Percentiles rank a stretch among this genome's conserved stretches.
Evolutionary conservation across 306 rosid genomes (phyloP).

Genomic region (Argentina anserina): DNA sequence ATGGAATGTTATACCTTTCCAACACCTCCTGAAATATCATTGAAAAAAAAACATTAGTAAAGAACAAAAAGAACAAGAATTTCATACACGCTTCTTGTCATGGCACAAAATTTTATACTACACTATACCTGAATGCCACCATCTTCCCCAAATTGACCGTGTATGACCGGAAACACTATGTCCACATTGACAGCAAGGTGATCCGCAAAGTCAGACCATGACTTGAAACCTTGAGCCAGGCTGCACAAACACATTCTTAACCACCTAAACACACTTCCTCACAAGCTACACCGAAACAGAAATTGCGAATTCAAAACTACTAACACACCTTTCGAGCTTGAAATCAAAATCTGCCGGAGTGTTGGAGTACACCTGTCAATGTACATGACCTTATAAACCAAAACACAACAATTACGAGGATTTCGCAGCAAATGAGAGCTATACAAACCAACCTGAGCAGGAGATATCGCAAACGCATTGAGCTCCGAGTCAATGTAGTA

Average conservation of each 20-base stretch:
- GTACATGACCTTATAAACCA: not conserved
- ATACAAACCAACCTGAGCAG: conserved; percentile 68
- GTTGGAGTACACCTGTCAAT: conserved; percentile 75
- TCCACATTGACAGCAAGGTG: conserved; percentile 81
- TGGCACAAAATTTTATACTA: conserved; percentile 9
- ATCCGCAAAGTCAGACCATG: conserved; percentile 63
- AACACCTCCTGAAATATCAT: conserved; percentile 62
- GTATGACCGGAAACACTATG: conserved; percentile 91
- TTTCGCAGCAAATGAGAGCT: not conserved
- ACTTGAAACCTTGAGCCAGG: conserved; percentile 81
- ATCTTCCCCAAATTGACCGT: conserved; percentile 93
- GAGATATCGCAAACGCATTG: conserved; percentile 77
- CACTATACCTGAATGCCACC: conserved; percentile 83
- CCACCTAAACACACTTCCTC: conserved; percentile 10
- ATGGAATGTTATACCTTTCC: conserved; percentile 77
- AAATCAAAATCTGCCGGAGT: conserved; percentile 97
- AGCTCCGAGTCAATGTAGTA: conserved; percentile 71
- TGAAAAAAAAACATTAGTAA: conserved; percentile 9
- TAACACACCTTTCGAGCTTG: conserved; percentile 72
- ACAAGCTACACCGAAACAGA: not conserved
- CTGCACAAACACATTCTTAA: conserved; percentile 44
- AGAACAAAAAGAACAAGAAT: conserved; percentile 1
- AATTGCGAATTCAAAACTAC: conserved; percentile 11
- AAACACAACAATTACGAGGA: not conserved
- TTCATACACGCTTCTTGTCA: not conserved